These are phyloP conservation scores for Phytophthora nicotianae DNA, from an alignment of 352 stramenopile species.

Conservation along the genomic window DNA sequence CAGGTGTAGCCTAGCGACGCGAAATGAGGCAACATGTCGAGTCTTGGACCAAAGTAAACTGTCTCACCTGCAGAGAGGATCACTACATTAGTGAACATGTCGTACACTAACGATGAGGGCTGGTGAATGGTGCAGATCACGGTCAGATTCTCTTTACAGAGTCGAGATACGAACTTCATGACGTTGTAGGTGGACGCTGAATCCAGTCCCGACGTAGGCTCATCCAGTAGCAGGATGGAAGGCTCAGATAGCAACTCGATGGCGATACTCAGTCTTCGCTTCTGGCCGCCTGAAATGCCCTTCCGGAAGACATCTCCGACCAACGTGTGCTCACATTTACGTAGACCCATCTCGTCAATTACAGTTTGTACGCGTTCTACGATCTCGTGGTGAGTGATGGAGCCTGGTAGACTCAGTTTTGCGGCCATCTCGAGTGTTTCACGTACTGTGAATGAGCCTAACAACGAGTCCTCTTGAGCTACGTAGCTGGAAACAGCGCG, in stretches of 20 bases:
- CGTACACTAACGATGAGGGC: conserved; percentile 66
- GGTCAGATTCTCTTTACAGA: conserved; percentile 67
- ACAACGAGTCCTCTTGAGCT: conserved; percentile 46
- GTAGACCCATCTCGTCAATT: conserved; percentile 70
- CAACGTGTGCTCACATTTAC: conserved; percentile 50
- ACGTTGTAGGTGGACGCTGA: conserved; percentile 86
- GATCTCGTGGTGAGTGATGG: conserved; percentile 35
- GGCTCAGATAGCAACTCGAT: conserved; percentile 94
- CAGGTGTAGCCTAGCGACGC: conserved; percentile 49
- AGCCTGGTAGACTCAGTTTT: conserved; percentile 48
- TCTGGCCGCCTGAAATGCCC: conserved; percentile 87
- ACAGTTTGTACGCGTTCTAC: conserved; percentile 58
- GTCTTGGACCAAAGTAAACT: conserved; percentile 88
- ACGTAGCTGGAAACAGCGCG: conserved; percentile 50
- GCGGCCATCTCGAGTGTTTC: conserved; percentile 72
- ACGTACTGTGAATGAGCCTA: conserved; percentile 68
- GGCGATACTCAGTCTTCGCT: conserved; percentile 93
- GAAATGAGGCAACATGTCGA: conserved; percentile 50
- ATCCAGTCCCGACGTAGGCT: conserved; percentile 93
- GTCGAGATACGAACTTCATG: conserved; percentile 70
- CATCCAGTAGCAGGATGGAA: conserved; percentile 94
- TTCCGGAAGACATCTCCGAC: conserved; percentile 87
- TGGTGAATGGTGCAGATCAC: conserved; percentile 90
- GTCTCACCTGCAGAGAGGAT: conserved; percentile 80
- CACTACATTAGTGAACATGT: conserved; percentile 65